Evolutionary conservation across 139 green algal genomes (phyloP).

Genomic region (Chlorella sp.): DNA sequence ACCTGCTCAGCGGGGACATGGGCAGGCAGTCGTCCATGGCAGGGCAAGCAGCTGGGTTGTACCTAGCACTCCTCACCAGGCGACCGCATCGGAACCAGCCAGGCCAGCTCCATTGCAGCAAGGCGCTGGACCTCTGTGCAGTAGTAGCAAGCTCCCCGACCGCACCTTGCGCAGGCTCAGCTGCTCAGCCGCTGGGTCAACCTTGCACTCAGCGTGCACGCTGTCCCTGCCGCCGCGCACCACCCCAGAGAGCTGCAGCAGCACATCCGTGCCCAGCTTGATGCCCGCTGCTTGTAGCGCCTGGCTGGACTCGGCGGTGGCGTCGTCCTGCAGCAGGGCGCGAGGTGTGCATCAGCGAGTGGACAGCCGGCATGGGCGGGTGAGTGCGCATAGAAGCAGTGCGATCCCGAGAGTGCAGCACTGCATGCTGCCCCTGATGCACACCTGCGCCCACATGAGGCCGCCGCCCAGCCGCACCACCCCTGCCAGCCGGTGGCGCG

Average conservation of each 20-base stretch:
- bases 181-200: conserved; percentile 10
- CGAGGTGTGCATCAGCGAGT: too few relatives aligned
- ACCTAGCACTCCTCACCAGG: too few relatives aligned
- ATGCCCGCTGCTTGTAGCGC: conserved; percentile 25
- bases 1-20: conserved; percentile 32
- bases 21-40: not conserved
- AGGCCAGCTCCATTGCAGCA: not conserved
- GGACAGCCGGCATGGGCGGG: not conserved
- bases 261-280: conserved; percentile 32
- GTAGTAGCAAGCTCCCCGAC: not conserved
- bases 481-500: conserved; percentile 7
- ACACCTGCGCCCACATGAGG: conserved; percentile 50
- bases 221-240: conserved; percentile 36
- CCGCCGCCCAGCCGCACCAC: conserved; percentile 35
- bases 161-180: conserved; percentile 33
- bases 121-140: not conserved
- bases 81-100: too few relatives aligned
- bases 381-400: too few relatives aligned
- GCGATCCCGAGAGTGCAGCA: too few relatives aligned
- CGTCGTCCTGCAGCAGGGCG: conserved; percentile 12
- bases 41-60: too few relatives aligned
- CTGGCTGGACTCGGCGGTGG: not conserved
- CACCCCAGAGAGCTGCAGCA: conserved; percentile 21
- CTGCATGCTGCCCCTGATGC: too few relatives aligned
- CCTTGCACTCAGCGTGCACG: conserved; percentile 33